Conservation (phyloP, 768 basidiomycete species). For the Harrya chromipes region DNA sequence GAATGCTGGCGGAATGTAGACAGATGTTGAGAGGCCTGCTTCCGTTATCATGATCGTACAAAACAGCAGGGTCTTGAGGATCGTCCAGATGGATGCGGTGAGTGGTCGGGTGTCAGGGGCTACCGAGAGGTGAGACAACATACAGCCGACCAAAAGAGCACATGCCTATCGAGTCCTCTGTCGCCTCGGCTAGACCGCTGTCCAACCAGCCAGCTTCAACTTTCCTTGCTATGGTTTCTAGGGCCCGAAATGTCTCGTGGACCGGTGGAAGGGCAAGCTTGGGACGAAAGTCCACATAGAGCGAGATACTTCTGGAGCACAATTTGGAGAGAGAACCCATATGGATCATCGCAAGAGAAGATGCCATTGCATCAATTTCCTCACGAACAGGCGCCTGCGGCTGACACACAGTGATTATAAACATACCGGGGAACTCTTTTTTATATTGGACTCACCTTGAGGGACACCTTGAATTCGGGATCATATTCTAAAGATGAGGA, state of each 20-base stretch:
- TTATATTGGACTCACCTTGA: conserved; percentile 9
- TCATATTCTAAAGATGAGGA: conserved; percentile 32
- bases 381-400: conserved; percentile 33
- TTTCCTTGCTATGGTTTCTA: conserved; percentile 36
- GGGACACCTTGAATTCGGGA: conserved; percentile 18
- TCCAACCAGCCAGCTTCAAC: conserved; percentile 49
- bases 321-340: conserved; percentile 42
- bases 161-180: conserved; percentile 30
- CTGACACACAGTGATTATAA: conserved; percentile 20
- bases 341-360: conserved; percentile 36
- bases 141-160: conserved; percentile 23
- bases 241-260: conserved; percentile 27
- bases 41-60: conserved; percentile 67
- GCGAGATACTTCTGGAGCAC: conserved; percentile 33
- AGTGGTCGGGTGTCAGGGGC: conserved; percentile 45
- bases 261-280: conserved; percentile 26
- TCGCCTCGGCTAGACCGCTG: conserved; percentile 32
- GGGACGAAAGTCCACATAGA: conserved; percentile 34
- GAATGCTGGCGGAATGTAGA: conserved; percentile 47
- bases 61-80: conserved; percentile 76
- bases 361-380: conserved; percentile 32
- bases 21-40: conserved; percentile 50
- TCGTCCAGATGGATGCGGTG: conserved; percentile 56
- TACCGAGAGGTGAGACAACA: conserved; percentile 21
- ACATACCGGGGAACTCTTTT: background rate